A percentile compares a stretch with the other conserved stretches of the same genome.
These are phyloP conservation scores for Phytophthora chlamydospora DNA, from an alignment of 352 stramenopile species.

Conservation along the genomic window DNA sequence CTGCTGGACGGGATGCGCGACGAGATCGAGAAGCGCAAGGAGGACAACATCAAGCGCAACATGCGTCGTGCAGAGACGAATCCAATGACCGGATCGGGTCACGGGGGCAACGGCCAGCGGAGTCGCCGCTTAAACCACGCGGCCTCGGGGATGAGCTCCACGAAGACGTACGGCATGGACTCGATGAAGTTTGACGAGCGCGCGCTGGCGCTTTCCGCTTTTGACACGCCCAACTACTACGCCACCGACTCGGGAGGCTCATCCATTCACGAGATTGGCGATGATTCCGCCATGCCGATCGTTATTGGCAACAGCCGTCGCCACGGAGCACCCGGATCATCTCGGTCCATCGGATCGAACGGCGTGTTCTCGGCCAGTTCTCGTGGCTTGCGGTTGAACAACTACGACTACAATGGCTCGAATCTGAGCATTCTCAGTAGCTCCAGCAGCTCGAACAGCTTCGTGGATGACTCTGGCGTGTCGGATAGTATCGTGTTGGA, in stretches of 20 bases:
- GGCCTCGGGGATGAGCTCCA: conserved; percentile 37
- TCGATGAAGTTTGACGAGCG: conserved; percentile 60
- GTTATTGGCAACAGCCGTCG: conserved; percentile 37
- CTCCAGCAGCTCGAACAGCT: conserved; percentile 55
- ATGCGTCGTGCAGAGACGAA: conserved; percentile 51
- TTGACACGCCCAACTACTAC: conserved; percentile 39
- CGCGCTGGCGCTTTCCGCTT: conserved; percentile 32
- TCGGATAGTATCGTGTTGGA: conserved; percentile 74
- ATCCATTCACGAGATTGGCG: conserved; percentile 32
- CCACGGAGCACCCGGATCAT: conserved; percentile 25
- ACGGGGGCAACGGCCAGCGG: conserved; percentile 16
- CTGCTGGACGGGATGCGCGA: conserved; percentile 80
- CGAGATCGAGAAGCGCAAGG: conserved; percentile 85
- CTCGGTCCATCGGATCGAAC: conserved; percentile 37
- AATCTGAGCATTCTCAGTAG: conserved; percentile 49
- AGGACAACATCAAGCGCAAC: conserved; percentile 61
- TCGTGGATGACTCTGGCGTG: conserved; percentile 51
- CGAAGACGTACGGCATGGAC: conserved; percentile 37
- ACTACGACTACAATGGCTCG: conserved; percentile 41
- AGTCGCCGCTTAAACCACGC: conserved; percentile 31
- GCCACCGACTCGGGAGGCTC: conserved; percentile 42
- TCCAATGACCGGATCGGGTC: conserved; percentile 26
- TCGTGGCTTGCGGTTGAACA: conserved; percentile 32
- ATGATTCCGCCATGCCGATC: conserved; percentile 24
- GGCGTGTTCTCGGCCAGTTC: conserved; percentile 32